Percentiles rank a stretch among this genome's conserved stretches.
phyloP scores from a whole-genome alignment of 2,329 filamentous ascomycete species.

The Boeremia lycopersici region DNA sequence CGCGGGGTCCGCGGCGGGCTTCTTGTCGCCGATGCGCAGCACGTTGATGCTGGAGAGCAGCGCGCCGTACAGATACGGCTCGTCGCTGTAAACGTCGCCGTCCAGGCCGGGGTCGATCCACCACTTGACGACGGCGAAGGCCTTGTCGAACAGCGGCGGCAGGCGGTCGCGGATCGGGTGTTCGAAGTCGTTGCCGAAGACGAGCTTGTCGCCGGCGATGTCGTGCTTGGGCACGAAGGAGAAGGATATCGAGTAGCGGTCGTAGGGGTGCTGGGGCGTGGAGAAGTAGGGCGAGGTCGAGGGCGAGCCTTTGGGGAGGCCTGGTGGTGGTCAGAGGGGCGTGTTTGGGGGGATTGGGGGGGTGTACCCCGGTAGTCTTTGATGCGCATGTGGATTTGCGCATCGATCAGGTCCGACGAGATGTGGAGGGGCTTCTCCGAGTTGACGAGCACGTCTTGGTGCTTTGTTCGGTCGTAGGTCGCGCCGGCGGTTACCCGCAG shows the following conservation, averaged over 20 bases:
- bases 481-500: conserved; percentile 83
- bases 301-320: conserved; percentile 75
- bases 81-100: conserved; percentile 85
- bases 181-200: conserved; percentile 97
- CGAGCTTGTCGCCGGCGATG: conserved; percentile 73
- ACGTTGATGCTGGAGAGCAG: conserved; percentile 81
- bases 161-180: conserved; percentile 84
- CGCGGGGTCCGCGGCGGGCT: conserved; percentile 48
- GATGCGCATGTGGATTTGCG: conserved; percentile 76
- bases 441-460: conserved; percentile 79
- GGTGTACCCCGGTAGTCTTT: conserved; percentile 61
- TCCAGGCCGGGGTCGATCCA: conserved; percentile 90
- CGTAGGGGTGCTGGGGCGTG: conserved; percentile 68
- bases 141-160: conserved; percentile 84
- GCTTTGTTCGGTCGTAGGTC: conserved; percentile 73
- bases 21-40: conserved; percentile 66
- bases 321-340: conserved; percentile 43
- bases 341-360: not conserved
- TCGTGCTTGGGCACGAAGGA: conserved; percentile 73
- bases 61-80: conserved; percentile 84
- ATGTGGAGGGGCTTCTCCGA: conserved; percentile 66
- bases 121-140: conserved; percentile 85
- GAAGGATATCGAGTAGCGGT: conserved; percentile 86
- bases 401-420: conserved; percentile 66
- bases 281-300: conserved; percentile 78